Percentiles rank a stretch among this genome's conserved stretches.
phyloP scores from a whole-genome alignment of 192 early-diverging fungal species.

The Entomortierella chlamydospora region DNA sequence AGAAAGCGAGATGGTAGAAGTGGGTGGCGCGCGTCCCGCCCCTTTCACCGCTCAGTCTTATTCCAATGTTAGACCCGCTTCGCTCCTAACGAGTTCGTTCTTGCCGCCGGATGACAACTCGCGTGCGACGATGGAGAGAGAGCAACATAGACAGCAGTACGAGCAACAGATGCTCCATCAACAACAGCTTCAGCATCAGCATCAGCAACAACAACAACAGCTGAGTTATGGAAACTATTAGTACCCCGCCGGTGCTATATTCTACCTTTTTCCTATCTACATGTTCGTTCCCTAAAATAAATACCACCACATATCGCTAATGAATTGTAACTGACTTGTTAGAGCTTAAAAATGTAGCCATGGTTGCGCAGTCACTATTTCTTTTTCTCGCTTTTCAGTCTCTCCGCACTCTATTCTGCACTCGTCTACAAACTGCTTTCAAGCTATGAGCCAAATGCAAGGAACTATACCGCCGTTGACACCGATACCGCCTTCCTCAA shows the following conservation, averaged over 20 bases:
- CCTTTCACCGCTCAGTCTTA: too few species aligned
- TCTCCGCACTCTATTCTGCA: too few species aligned
- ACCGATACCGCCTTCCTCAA: background rate
- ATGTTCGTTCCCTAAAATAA: too few species aligned
- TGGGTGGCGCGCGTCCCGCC: background rate
- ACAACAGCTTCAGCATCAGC: conserved; percentile 23
- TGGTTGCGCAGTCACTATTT: too few species aligned
- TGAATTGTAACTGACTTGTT: too few species aligned
- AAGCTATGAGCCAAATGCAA: too few species aligned
- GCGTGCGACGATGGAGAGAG: background rate
- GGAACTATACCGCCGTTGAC: background rate
- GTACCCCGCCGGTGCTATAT: background rate
- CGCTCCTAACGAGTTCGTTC: conserved; percentile 38
- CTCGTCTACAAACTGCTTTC: too few species aligned
- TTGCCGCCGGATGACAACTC: conserved; percentile 7
- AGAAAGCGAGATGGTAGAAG: conserved; percentile 25
- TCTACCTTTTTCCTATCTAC: too few species aligned
- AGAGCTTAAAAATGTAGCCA: too few species aligned
- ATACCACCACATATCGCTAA: too few species aligned
- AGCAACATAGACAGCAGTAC: conserved; percentile 21
- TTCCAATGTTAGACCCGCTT: conserved; percentile 20
- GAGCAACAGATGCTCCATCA: conserved; percentile 22
- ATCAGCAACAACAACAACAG: conserved; percentile 38
- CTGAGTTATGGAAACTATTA: conserved; percentile 40
- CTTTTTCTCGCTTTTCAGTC: too few species aligned